phyloP scores from a whole-genome alignment of 139 green algal genomes.

The Zygnema cylindricum region DNA sequence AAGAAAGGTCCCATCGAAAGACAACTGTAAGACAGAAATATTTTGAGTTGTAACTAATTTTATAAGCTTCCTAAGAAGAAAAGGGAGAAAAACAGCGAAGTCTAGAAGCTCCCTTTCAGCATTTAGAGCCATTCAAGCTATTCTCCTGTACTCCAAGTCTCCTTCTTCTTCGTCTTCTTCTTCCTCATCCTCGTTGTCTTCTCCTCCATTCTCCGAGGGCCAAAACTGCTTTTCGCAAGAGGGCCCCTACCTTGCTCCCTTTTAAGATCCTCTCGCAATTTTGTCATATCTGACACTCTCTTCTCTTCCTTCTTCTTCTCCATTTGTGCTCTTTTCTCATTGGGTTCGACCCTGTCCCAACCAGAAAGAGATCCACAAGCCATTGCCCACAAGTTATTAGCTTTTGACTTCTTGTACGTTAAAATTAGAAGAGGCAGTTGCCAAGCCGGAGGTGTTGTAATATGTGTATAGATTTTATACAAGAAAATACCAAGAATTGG shows the following conservation, averaged over 20 bases:
- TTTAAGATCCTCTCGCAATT: slow-evolving; percentile 10
- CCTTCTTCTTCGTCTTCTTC: slow-evolving; percentile 24
- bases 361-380: slow-evolving; percentile 3
- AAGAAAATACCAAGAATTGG: neutral
- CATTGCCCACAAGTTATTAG: neutral
- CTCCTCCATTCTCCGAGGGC: slow-evolving; percentile 7
- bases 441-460: neutral
- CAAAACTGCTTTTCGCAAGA: slow-evolving; percentile 19
- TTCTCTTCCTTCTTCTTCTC: slow-evolving; percentile 5
- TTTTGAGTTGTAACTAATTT: too few species aligned
- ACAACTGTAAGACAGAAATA: too few species aligned
- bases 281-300: neutral
- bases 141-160: slow-evolving; percentile 26
- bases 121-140: too few species aligned
- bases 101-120: too few species aligned
- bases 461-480: neutral
- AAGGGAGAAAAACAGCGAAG: too few species aligned
- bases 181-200: slow-evolving; percentile 35
- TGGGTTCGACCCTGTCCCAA: slow-evolving; percentile 22
- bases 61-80: too few species aligned
- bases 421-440: slow-evolving; percentile 1
- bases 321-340: slow-evolving; percentile 27
- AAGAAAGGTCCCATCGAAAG: too few species aligned
- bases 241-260: slow-evolving; percentile 13
- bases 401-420: neutral